Base-by-base conservation (phyloP, 192 early-diverging fungal species). In the Pilobolus umbonatus region DNA sequence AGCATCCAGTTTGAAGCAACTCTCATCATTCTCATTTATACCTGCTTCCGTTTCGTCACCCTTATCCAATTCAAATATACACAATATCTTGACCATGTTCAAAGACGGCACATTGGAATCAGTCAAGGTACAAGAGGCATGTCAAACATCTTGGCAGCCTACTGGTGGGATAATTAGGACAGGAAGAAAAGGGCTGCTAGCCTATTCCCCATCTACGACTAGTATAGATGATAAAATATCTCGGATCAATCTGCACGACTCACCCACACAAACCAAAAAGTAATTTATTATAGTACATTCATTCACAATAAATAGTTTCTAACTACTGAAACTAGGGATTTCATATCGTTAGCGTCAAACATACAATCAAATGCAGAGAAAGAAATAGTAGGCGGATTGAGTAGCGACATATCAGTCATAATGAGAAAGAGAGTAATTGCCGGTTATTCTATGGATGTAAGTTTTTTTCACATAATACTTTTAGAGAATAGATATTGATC, bases 401-500 rank as follows among this genome's bases (percentile, higher is more conserved):
- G 42, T 28, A 57, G 65, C 17, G 95, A 98, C 67, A 85, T 96
- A 40, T 85, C 91, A 2, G 81, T 86, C 6, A 68, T 79, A 7
- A 98, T 98, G 88, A 76, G 86, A 26, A 76, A 80, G 53, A 80
- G 90, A 44, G 93, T 86, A 1, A 56, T 71, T 48, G 68, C 69
- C 7, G 91, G 92, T 7, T 98, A 98, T 71, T 84, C 80, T 8
- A 80, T 91, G 75, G 77, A 88, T 57, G 90, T 87, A 52, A 64
- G 67, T 32, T 47, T 6, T 36, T 45, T n/a, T 17, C 6, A 19
- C 9, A n/a, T n/a, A n/a, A n/a, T n/a, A n/a, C n/a, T n/a, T n/a
- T n/a, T n/a, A n/a, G n/a, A n/a, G n/a, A n/a, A n/a, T n/a, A n/a
- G n/a, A n/a, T 24, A 30, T 17, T 35, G 19, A n/a, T n/a, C n/a